Base-by-base conservation (phyloP, 331 rosid species). In the Stylosanthes scabra region DNA sequence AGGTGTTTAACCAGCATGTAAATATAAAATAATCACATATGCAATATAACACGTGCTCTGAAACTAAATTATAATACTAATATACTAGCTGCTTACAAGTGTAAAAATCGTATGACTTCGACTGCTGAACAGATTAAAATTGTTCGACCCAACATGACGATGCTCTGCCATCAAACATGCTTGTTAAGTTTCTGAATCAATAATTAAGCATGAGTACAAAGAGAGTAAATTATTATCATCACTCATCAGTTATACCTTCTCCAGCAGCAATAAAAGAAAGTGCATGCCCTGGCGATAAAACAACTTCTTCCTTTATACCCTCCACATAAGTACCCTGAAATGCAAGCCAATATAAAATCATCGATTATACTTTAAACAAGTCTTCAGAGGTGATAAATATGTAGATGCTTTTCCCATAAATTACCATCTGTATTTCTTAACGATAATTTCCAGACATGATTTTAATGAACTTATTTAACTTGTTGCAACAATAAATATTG, bases 261-360 rank as follows among this genome's bases (percentile, higher is more conserved):
- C 99, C 99, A 51, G 99, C 97, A 67, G 98, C 99, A 78, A 95
- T 92, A 78, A 95, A 95, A 20, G 99, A 95, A 81, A 95, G 96
- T 16, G 97, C 99, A 61, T 95, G 99, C 62, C 99, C 98, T 63
- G 98, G 99, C 69, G 99, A 95, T 78, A 95, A 78, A 78, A 95
- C 98, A 70, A 95, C 97, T 84, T 95, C 99, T 83, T 95, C 99
- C 85, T 95, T 95, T 74, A 95, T 95, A 56, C 99, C 98, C 89
- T 95, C 99, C 69, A 95, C 99, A 81, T 95, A 95, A 73, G 99
- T 95, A 49, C 98, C 99, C 99, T 95, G 86, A 77, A 78, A 80
- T 37, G 59, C 63, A 69, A 54, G 37, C 49, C 56, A 78, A 62
- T 72, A 76, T 56, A 64, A 64, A 54, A 67, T 51, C 47, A 37